A percentile compares a stretch with the other conserved stretches of the same genome.
Conservation (phyloP, 768 basidiomycete species). For the Lactarius akahatsu region DNA sequence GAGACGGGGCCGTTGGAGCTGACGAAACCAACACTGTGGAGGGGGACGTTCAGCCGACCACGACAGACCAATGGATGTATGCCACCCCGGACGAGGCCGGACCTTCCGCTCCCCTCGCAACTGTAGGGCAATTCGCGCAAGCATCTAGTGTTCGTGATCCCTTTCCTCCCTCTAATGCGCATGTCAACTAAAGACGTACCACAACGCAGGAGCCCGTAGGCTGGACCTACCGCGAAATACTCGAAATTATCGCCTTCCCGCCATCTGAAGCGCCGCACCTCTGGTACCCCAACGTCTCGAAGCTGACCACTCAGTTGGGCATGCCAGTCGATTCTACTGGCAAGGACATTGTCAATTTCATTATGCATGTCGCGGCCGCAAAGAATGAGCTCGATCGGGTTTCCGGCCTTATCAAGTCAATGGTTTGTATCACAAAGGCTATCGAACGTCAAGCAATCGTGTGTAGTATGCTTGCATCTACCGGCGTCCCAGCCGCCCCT, state of each 20-base stretch:
- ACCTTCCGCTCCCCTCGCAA: neutral
- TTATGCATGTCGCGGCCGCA: neutral
- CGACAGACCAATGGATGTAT: neutral
- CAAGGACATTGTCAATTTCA: neutral
- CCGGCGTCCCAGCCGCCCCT: neutral
- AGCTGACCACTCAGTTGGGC: neutral
- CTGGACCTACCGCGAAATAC: conserved; percentile 17
- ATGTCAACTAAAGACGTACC: neutral
- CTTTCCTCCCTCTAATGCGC: too few species aligned
- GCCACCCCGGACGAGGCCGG: neutral
- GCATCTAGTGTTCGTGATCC: neutral
- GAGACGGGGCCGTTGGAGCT: neutral
- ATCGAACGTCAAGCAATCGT: conserved; percentile 6
- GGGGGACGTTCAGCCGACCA: neutral
- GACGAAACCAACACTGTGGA: neutral
- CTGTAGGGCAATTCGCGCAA: neutral
- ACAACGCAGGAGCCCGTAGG: conserved; percentile 6
- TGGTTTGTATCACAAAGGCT: conserved; percentile 1
- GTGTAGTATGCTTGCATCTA: neutral
- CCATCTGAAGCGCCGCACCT: conserved; percentile 1
- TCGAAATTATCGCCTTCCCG: neutral
- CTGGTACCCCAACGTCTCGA: neutral
- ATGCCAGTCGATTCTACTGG: neutral
- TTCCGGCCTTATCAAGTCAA: neutral
- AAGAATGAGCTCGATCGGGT: conserved; percentile 11